Evolutionary conservation across 148 eudicot species (phyloP).

Genomic region (Camellia japonica): DNA sequence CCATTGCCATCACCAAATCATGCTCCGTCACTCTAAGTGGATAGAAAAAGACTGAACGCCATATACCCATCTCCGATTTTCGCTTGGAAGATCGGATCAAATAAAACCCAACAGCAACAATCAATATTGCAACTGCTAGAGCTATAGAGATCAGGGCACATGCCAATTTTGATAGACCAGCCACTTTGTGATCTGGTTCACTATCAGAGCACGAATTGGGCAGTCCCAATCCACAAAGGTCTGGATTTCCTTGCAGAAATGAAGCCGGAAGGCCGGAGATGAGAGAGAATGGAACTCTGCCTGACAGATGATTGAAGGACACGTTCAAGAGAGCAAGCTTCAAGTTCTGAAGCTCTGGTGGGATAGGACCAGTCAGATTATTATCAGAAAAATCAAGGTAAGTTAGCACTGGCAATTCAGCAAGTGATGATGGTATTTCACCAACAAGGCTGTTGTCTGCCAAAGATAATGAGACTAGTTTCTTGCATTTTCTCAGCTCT

Average conservation of each 20-base stretch:
- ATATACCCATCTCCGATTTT: constrained; percentile 31
- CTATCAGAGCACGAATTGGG: constrained; percentile 51
- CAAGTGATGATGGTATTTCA: constrained; percentile 66
- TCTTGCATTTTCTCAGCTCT: constrained; percentile 56
- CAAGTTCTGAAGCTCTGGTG: constrained; percentile 67
- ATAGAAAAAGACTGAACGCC: constrained; percentile 79
- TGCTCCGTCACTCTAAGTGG: constrained; percentile 72
- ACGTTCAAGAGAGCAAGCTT: constrained; percentile 89
- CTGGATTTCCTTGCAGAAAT: constrained; percentile 72
- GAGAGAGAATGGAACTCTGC: constrained; percentile 56
- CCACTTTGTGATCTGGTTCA: constrained; percentile 26
- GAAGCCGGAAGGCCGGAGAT: constrained; percentile 86
- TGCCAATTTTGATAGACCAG: constrained; percentile 44
- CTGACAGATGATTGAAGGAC: constrained; percentile 66
- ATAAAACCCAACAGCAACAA: constrained; percentile 35
- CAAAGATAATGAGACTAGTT: constrained; percentile 69
- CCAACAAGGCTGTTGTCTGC: constrained; percentile 71
- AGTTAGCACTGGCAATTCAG: constrained; percentile 74
- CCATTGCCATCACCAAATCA: constrained; percentile 65
- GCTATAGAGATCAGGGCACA: constrained; percentile 49
- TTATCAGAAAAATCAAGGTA: constrained; percentile 89
- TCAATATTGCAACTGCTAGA: constrained; percentile 35
- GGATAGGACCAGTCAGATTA: constrained; percentile 76
- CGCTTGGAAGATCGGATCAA: constrained; percentile 41
- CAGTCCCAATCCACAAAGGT: constrained; percentile 71